Conservation (phyloP, 805 yeast genomes). For the Ogataea glucozyma region DNA sequence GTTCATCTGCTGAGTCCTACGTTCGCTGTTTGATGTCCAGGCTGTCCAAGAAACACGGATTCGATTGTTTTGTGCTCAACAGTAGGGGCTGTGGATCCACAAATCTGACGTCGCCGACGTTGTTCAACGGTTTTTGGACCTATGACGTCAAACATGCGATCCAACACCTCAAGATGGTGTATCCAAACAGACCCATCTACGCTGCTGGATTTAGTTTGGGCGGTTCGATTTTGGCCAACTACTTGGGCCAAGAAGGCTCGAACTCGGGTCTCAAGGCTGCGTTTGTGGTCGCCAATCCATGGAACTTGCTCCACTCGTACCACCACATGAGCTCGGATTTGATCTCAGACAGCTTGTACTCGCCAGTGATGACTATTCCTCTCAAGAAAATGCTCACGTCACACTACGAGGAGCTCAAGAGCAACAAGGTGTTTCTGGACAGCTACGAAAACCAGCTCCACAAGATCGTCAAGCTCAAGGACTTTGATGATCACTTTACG, state of each 20-base stretch:
- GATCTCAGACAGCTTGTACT: slow-evolving; percentile 49
- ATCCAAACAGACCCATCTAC: slow-evolving; percentile 64
- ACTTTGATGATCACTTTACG: slow-evolving; percentile 68
- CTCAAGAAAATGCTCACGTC: slow-evolving; percentile 43
- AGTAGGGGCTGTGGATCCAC: slow-evolving; percentile 78
- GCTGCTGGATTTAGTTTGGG: slow-evolving; percentile 84
- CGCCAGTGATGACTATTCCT: slow-evolving; percentile 51
- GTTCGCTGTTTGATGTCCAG: slow-evolving; percentile 57
- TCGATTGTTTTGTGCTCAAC: slow-evolving; percentile 71
- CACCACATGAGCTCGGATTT: slow-evolving; percentile 41
- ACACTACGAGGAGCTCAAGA: slow-evolving; percentile 42
- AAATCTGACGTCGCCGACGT: slow-evolving; percentile 62
- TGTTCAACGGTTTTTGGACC: slow-evolving; percentile 72
- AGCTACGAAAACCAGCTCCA: slow-evolving; percentile 22
- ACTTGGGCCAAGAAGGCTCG: slow-evolving; percentile 63
- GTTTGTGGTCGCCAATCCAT: slow-evolving; percentile 63
- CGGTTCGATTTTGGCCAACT: slow-evolving; percentile 69
- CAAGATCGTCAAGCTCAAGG: slow-evolving; percentile 38
- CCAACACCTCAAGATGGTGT: slow-evolving; percentile 46
- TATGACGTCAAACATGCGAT: slow-evolving; percentile 64
- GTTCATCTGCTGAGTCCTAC: slow-evolving; percentile 82
- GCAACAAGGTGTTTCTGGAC: slow-evolving; percentile 29
- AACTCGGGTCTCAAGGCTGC: slow-evolving; percentile 53
- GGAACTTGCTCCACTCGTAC: slow-evolving; percentile 65
- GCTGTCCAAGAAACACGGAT: slow-evolving; percentile 37